Percentiles rank a stretch among this genome's conserved stretches.
Conservation (phyloP, 73 alveolate species). For the Durusdinium trenchii region DNA sequence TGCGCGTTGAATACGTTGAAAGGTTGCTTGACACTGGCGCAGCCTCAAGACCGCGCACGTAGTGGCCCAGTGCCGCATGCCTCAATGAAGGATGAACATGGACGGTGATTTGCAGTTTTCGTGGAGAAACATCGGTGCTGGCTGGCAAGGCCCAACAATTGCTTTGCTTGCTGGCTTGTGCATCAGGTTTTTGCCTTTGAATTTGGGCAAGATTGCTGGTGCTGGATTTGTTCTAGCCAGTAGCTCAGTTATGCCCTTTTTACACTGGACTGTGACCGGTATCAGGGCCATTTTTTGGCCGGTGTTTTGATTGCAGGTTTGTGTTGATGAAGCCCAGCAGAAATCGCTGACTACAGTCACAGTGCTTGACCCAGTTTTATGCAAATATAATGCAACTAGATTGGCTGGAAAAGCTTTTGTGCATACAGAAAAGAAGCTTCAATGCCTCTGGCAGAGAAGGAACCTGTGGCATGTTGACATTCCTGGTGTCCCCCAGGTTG, state of each 20-base stretch:
- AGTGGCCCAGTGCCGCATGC: constrained; percentile 23
- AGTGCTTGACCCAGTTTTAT: neutral
- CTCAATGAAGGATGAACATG: neutral
- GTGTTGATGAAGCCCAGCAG: constrained; percentile 22
- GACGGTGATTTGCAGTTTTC: no score
- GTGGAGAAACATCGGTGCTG: no score
- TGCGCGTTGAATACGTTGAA: no score
- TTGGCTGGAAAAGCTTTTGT: neutral
- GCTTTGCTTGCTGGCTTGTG: neutral
- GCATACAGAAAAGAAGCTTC: neutral
- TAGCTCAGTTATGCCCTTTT: neutral
- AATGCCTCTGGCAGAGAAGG: neutral
- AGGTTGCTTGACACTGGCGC: constrained; percentile 80
- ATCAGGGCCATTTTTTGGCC: no score
- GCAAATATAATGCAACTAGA: neutral
- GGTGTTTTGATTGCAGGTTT: no score
- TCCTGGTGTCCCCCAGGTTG: no score
- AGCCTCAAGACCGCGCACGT: constrained; percentile 86
- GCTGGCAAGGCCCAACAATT: no score
- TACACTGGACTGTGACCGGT: neutral
- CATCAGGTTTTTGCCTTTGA: constrained; percentile 40
- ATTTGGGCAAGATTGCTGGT: constrained; percentile 25
- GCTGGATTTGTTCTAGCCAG: constrained; percentile 57
- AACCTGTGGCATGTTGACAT: neutral
- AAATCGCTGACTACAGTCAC: constrained; percentile 18